These are phyloP conservation scores for Pythium plurisporium DNA, from an alignment of 352 stramenopile species.

Conservation along the genomic window DNA sequence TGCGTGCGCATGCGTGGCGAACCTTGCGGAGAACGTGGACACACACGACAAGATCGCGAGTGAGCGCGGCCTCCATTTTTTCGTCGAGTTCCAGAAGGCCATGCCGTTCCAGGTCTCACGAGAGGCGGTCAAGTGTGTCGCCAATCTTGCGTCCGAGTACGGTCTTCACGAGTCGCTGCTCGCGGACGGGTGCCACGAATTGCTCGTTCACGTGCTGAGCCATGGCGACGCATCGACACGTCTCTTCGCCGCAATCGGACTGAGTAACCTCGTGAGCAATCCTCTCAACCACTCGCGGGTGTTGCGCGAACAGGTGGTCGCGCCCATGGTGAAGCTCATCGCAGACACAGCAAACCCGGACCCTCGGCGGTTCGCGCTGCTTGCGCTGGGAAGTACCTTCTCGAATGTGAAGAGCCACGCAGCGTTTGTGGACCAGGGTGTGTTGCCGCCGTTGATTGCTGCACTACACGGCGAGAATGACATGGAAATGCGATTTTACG, in stretches of 20 bases:
- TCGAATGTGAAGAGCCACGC: conserved; percentile 57
- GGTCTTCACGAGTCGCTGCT: conserved; percentile 82
- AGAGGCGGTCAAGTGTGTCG: conserved; percentile 71
- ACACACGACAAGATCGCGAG: conserved; percentile 83
- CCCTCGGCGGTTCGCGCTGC: conserved; percentile 69
- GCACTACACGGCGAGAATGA: conserved; percentile 58
- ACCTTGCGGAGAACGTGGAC: conserved; percentile 90
- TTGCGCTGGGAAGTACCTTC: conserved; percentile 85
- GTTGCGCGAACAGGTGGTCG: conserved; percentile 51
- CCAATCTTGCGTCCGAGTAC: conserved; percentile 80
- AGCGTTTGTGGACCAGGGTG: conserved; percentile 61
- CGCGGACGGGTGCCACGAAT: conserved; percentile 70
- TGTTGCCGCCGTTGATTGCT: conserved; percentile 65
- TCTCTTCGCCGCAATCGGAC: conserved; percentile 84
- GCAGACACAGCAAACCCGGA: conserved; percentile 36
- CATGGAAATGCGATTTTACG: conserved; percentile 92
- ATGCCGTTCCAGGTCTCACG: conserved; percentile 33
- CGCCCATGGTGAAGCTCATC: conserved; percentile 53
- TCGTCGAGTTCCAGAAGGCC: conserved; percentile 58
- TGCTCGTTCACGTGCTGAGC: conserved; percentile 70
- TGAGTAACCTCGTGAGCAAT: conserved; percentile 91
- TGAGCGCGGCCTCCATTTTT: conserved; percentile 71
- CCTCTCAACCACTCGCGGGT: conserved; percentile 73
- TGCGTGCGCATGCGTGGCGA: conserved; percentile 84
- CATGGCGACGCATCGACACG: conserved; percentile 58